These are phyloP conservation scores for Lactarius vividus DNA, from an alignment of 768 basidiomycete species.

Conservation along the genomic window DNA sequence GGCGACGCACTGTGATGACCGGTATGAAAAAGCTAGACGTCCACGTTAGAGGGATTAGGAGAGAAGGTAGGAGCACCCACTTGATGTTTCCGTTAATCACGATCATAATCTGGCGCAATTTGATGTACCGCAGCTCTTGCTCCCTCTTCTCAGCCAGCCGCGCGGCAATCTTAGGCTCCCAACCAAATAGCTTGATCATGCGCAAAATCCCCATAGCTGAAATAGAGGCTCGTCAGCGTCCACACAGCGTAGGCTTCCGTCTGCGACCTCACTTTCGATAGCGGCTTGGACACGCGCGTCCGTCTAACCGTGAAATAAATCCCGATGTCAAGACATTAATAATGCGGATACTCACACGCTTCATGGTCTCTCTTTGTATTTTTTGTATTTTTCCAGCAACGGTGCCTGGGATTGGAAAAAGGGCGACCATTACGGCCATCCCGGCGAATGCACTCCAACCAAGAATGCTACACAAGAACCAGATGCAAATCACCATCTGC, in stretches of 20 bases:
- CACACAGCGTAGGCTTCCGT: background rate
- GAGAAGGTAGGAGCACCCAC: constrained; percentile 24
- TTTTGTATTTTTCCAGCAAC: constrained; percentile 38
- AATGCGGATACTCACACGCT: constrained; percentile 33
- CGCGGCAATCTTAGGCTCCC: constrained; percentile 49
- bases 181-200: constrained; percentile 63
- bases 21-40: constrained; percentile 38
- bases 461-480: constrained; percentile 45
- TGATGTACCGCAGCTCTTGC: constrained; percentile 39
- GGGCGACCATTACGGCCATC: constrained; percentile 39
- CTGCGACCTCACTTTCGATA: constrained; percentile 38
- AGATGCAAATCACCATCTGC: constrained; percentile 40
- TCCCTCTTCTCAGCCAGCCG: constrained; percentile 37
- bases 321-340: background rate
- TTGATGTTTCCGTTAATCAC: constrained; percentile 37
- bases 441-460: constrained; percentile 50
- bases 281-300: constrained; percentile 47
- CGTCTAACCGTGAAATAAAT: constrained; percentile 34
- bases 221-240: background rate
- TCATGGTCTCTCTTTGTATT: constrained; percentile 41
- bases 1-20: constrained; percentile 34
- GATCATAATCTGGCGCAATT: constrained; percentile 36
- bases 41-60: background rate
- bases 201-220: constrained; percentile 40
- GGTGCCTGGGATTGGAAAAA: constrained; percentile 44